Base-by-base conservation (phyloP, 257 asterid genomes). In the Ajuga chamaepitys region DNA sequence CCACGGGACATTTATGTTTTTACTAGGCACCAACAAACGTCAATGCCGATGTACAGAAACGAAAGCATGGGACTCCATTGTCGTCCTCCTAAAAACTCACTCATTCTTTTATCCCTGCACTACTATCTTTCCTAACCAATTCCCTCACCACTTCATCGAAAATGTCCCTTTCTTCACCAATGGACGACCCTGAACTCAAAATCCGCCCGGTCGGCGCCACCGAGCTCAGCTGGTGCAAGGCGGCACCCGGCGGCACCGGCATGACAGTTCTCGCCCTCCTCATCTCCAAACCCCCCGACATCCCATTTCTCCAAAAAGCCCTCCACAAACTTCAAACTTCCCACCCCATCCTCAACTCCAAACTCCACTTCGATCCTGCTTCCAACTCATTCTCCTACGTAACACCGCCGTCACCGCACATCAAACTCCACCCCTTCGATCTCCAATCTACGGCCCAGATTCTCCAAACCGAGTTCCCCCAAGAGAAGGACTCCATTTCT, bases 211-310 rank as follows among this genome's bases (percentile, higher is more conserved):
- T 67, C 0, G 89, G 96, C 22, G 75, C 78, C 79, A 89, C 97
- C 30, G 98, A 93, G 81, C 79, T 47, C 71, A 93, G 95, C 78
- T 93, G 96, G 98, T 93, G 97, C 90, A 82, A 74, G 76, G 97
- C 97, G 11, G 91, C 83, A 1, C 88, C 92, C 17, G 92, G 91
- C 20, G 98, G 98, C 67, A 93, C 98, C 17, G 96, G 98, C 55
- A 75, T 79, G 32, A 89, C 96, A 0, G 94, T 84, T 5, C 75
- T 93, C 69, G 83, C 86, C 60, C 75, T 89, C 78, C 88, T 85
- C 68, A 67, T 89, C 58, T 77, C 91, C 4, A 84, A 83, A 75
- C 66, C 80, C 22, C 82, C 76, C 4, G 64, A 81, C 73, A 35
- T 78, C 59, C 66, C 59, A 10, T 62, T 75, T 54, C 82, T 86